These are phyloP conservation scores for Irpex rosettiformis DNA, from an alignment of 1,284 basidiomycete species.

Conservation along the genomic window DNA sequence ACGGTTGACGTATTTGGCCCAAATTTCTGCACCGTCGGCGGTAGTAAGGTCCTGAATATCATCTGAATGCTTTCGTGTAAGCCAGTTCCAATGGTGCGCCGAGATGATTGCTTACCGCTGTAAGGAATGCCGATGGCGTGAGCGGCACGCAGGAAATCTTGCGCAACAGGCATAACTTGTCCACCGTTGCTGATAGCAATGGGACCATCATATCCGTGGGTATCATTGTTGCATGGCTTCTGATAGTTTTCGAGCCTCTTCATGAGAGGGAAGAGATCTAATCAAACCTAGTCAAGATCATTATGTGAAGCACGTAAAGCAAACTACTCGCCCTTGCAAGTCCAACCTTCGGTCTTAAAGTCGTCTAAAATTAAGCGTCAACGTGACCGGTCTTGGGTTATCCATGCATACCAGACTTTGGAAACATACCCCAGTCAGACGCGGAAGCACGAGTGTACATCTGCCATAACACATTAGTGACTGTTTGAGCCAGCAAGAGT, in stretches of 20 bases:
- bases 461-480: slow-evolving; percentile 21
- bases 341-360: slow-evolving; percentile 72
- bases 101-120: slow-evolving; percentile 44
- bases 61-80: slow-evolving; percentile 35
- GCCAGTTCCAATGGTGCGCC: not conserved
- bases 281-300: not conserved
- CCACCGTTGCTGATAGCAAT: slow-evolving; percentile 71
- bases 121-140: slow-evolving; percentile 63
- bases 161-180: slow-evolving; percentile 55
- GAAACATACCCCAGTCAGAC: slow-evolving; percentile 60
- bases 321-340: slow-evolving; percentile 44
- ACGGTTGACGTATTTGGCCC: slow-evolving; percentile 76
- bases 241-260: slow-evolving; percentile 77
- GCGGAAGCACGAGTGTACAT: slow-evolving; percentile 73
- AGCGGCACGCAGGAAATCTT: slow-evolving; percentile 65
- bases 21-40: slow-evolving; percentile 64
- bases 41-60: slow-evolving; percentile 66
- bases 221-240: slow-evolving; percentile 56
- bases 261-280: slow-evolving; percentile 69
- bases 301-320: not conserved
- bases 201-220: slow-evolving; percentile 67
- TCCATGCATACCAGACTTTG: not conserved
- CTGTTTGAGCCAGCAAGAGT: not conserved
- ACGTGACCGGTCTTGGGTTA: not conserved
- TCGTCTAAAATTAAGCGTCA: slow-evolving; percentile 42